These are phyloP conservation scores for Lanmaoa rubissima DNA, from an alignment of 768 basidiomycete species.

Conservation along the genomic window DNA sequence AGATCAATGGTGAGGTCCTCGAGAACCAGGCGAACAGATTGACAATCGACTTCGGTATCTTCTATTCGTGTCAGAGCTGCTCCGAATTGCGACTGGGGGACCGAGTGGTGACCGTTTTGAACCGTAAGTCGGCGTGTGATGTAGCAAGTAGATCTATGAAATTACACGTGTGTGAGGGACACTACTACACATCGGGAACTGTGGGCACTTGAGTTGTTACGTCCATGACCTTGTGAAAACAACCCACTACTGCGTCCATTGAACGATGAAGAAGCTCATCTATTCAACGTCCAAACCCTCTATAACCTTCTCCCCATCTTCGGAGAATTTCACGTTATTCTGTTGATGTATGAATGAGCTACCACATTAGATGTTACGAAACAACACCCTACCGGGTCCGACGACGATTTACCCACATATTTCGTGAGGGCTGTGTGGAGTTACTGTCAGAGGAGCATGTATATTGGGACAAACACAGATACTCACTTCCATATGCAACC, in stretches of 20 bases:
- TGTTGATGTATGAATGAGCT: constrained; percentile 25
- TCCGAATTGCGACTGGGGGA: no score
- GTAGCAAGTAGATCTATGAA: neutral
- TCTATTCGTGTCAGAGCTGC: no score
- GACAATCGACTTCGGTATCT: neutral
- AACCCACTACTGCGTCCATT: neutral
- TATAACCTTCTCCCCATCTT: constrained; percentile 69
- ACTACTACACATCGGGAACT: neutral
- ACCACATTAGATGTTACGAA: neutral
- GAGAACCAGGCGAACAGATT: neutral
- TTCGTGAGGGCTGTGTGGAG: constrained; percentile 71
- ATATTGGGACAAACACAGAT: no score
- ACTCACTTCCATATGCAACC: constrained; percentile 80
- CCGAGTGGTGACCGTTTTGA: no score
- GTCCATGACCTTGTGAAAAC: neutral
- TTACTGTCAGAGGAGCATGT: neutral
- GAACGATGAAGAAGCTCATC: neutral
- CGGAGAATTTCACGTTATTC: constrained; percentile 77
- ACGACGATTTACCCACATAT: constrained; percentile 69
- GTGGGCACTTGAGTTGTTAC: neutral
- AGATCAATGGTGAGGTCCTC: neutral
- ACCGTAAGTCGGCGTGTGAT: neutral
- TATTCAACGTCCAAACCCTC: constrained; percentile 43
- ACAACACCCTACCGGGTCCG: constrained; percentile 36
- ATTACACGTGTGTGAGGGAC: neutral